A percentile compares a stretch with the other conserved stretches of the same genome.
Conservation (phyloP, 202 grass and related monocot species). For the Digitaria exilis region DNA sequence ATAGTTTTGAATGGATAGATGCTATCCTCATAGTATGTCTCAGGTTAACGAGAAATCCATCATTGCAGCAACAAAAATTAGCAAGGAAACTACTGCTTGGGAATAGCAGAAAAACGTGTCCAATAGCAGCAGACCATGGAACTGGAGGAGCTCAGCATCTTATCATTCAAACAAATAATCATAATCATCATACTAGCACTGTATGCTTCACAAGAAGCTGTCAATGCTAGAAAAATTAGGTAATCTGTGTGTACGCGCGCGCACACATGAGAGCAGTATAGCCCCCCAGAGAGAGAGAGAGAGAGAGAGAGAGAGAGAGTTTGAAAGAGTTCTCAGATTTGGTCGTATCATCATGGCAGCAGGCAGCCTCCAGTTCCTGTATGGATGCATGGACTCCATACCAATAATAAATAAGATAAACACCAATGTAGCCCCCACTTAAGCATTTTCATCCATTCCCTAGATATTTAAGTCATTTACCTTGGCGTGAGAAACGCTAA, state of each 20-base stretch:
- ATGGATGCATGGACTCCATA: background rate
- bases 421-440: background rate
- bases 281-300: background rate
- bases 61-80: conserved; percentile 38
- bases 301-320: background rate
- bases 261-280: background rate
- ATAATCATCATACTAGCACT: background rate
- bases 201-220: background rate
- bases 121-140: background rate
- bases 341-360: conserved; percentile 30
- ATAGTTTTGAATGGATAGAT: conserved; percentile 47
- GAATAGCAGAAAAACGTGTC: background rate
- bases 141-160: conserved; percentile 40
- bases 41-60: conserved; percentile 59
- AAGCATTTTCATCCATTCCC: background rate
- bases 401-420: background rate
- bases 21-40: conserved; percentile 40
- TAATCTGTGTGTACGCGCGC: background rate
- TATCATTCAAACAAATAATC: background rate
- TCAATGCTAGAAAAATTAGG: background rate
- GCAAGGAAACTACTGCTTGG: background rate
- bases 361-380: conserved; percentile 21
- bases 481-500: background rate
- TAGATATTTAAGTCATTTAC: background rate
- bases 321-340: background rate